Base-by-base conservation (phyloP, 2,329 filamentous ascomycete species). In the Alternaria longipes region DNA sequence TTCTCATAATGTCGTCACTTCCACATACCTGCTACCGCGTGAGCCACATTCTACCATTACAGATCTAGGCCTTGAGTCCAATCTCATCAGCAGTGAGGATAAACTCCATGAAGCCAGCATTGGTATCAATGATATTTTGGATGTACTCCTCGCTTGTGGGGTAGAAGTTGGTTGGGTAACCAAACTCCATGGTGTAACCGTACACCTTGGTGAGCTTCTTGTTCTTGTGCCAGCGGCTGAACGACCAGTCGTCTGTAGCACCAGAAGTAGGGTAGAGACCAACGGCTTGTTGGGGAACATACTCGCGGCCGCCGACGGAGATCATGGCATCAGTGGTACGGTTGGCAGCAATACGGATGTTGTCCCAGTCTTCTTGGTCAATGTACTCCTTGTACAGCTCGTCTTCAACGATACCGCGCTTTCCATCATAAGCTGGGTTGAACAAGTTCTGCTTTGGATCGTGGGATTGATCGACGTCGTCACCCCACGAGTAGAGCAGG, bases 401-500 rank as follows among this genome's bases (percentile, higher is more conserved):
- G 38, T 82, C 77, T 22, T 79, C 75, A 3, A 82, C 73, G 11
- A 84, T 68, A 24, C 85, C 86, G 8, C 86, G 83, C 44, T 81
- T 80, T 49, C 81, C 81, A 62, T 88, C 82, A 62, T 83, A 89
- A 8, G 78, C 72, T 3, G 78, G 56, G 78, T 87, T 88, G 53
- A 79, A 72, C 66, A 87, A 85, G 74, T 81, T 87, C 78, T 85
- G 83, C 60, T 66, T 71, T 0, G 81, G 72, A 42, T 83, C 79
- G 1, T 72, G 75, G 38, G 77, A 77, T 71, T 88, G 86, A 62
- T 84, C 78, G 55, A 82, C 78, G 65, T 88, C 85, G 68, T 85
- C 83, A 28, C 86, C 86, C 86, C 86, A 88, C 41, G 79, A 81
- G 71, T 87, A 87, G 11, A 88, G 75, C n/a, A 88, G 75, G 8